These are phyloP conservation scores for Hypoxylon sp. DNA, from an alignment of 2,329 filamentous ascomycete species.

Conservation along the genomic window DNA sequence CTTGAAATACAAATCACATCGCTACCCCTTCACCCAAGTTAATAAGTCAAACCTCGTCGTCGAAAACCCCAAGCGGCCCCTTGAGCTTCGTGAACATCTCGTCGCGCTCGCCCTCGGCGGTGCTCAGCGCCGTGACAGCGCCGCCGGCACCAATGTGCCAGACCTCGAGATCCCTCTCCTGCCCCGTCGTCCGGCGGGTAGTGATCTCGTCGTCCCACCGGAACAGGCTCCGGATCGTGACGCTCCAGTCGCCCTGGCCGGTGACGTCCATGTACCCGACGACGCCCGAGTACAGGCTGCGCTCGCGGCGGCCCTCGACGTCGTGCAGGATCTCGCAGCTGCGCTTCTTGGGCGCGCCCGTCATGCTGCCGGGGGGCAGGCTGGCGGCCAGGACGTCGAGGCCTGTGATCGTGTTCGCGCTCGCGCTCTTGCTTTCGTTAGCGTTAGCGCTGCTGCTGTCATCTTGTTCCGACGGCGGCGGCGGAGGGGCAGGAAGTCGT, in stretches of 20 bases:
- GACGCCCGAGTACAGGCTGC: conserved; percentile 87
- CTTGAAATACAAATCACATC: too few species aligned
- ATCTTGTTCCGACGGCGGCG: too few species aligned
- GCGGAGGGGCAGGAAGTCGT: conserved; percentile 61
- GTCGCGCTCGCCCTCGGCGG: conserved; percentile 80
- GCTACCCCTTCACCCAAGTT: too few species aligned
- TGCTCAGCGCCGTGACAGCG: conserved; percentile 86
- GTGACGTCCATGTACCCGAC: conserved; percentile 89
- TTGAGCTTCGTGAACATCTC: conserved; percentile 86
- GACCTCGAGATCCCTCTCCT: conserved; percentile 55
- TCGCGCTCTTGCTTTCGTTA: too few species aligned
- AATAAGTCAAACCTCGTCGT: conserved; percentile 40
- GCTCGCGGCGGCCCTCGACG: conserved; percentile 69
- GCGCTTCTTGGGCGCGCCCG: conserved; percentile 91
- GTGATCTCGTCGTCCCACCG: conserved; percentile 69
- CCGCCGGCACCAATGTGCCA: conserved; percentile 93
- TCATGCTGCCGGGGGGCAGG: conserved; percentile 94
- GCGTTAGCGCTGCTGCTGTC: too few species aligned
- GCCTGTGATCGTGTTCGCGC: conserved; percentile 61
- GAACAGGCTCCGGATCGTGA: conserved; percentile 86
- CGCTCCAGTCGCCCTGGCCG: conserved; percentile 88
- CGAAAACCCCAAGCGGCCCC: conserved; percentile 63
- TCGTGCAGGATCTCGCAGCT: conserved; percentile 82
- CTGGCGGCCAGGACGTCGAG: conserved; percentile 79
- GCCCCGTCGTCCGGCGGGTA: conserved; percentile 26